Evolutionary conservation across 106 monocot genomes (phyloP).

Genomic region (Phalaenopsis equestris): DNA sequence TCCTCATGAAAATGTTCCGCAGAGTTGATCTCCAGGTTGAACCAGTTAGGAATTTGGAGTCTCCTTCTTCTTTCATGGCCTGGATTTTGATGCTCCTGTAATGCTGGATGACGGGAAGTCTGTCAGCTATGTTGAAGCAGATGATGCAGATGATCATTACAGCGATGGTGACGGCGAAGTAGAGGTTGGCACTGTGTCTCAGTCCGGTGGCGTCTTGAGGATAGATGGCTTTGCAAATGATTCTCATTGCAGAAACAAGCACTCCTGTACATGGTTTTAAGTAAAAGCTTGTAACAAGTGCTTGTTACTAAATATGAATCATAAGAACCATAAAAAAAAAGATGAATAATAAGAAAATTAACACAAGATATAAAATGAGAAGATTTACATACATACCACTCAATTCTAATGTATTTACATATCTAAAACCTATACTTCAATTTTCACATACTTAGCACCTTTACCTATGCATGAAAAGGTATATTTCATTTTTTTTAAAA

Average conservation of each 20-base stretch:
- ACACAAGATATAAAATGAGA: too few relatives aligned
- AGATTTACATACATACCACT: too few relatives aligned
- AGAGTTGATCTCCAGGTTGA: slow-evolving; percentile 34
- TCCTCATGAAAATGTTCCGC: slow-evolving; percentile 26
- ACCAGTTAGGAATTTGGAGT: slow-evolving; percentile 11
- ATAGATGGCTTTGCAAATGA: slow-evolving; percentile 38
- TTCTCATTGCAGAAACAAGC: slow-evolving; percentile 39
- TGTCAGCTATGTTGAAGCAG: slow-evolving; percentile 40
- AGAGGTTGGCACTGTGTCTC: slow-evolving; percentile 47
- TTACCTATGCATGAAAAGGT: too few relatives aligned
- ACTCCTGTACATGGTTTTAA: slow-evolving; percentile 23
- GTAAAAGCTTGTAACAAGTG: neutral
- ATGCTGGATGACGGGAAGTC: slow-evolving; percentile 34
- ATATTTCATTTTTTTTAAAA: too few relatives aligned
- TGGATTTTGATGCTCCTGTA: slow-evolving; percentile 36
- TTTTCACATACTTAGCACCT: too few relatives aligned
- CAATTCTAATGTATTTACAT: too few relatives aligned
- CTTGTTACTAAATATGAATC: neutral
- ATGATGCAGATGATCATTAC: slow-evolving; percentile 42
- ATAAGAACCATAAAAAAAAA: neutral
- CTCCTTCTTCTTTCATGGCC: slow-evolving; percentile 28
- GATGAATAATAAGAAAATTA: neutral
- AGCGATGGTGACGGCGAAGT: slow-evolving; percentile 32
- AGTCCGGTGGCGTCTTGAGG: slow-evolving; percentile 36
- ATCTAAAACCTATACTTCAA: too few relatives aligned